These are phyloP conservation scores for Collybiopsis luxurians DNA, from an alignment of 768 basidiomycete species.

Conservation along the genomic window DNA sequence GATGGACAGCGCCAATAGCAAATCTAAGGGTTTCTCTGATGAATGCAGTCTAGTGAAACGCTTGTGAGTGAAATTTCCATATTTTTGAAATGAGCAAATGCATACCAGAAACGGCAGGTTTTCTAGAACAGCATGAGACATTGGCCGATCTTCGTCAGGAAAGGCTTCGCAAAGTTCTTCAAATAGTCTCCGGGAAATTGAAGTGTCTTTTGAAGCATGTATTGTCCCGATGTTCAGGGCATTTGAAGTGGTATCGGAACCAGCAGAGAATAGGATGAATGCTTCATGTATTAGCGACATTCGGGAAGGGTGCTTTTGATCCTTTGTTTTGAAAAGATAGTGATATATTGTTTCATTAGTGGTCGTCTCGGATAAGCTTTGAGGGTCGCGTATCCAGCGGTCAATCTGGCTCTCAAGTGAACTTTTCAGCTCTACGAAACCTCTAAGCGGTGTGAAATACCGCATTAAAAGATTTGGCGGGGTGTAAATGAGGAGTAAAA, in stretches of 20 bases:
- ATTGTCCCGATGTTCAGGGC: slow-evolving; percentile 22
- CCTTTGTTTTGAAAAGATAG: slow-evolving; percentile 20
- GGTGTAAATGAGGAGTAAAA: slow-evolving; percentile 12
- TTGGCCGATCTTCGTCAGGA: slow-evolving; percentile 25
- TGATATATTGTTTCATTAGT: slow-evolving; percentile 37
- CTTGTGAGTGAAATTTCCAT: slow-evolving; percentile 4
- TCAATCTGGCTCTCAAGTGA: slow-evolving; percentile 21
- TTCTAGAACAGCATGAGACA: slow-evolving; percentile 28
- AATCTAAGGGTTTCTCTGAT: slow-evolving; percentile 45
- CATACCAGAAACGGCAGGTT: slow-evolving; percentile 36
- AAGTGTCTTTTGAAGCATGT: slow-evolving; percentile 20
- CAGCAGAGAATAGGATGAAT: slow-evolving; percentile 25
- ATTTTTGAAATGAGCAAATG: background rate
- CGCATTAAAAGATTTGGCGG: slow-evolving; percentile 16
- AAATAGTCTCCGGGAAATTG: slow-evolving; percentile 16
- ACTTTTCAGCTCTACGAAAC: slow-evolving; percentile 13
- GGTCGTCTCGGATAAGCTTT: slow-evolving; percentile 23
- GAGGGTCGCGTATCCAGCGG: slow-evolving; percentile 22
- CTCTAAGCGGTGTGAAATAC: slow-evolving; percentile 14
- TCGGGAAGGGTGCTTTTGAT: slow-evolving; percentile 13
- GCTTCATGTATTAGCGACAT: slow-evolving; percentile 21
- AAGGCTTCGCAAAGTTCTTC: slow-evolving; percentile 29
- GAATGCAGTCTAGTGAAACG: slow-evolving; percentile 37
- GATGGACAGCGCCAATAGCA: slow-evolving; percentile 34
- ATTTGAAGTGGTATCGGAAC: slow-evolving; percentile 29